Evolutionary conservation across 331 rosid species (phyloP).

Genomic region (Erythrophleum ivorense): DNA sequence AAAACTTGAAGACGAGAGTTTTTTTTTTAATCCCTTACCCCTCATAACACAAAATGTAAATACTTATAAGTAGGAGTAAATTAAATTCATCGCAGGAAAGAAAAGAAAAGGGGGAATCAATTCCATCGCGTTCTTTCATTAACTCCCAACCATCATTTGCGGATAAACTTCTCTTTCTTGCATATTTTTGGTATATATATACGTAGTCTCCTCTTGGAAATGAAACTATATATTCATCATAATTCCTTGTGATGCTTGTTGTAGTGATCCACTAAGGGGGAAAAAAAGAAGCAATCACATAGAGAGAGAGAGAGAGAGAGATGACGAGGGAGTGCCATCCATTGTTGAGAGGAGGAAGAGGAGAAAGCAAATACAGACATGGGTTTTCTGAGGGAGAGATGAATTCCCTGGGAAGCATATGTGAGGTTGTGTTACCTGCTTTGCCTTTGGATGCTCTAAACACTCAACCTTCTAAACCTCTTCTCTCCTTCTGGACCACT

Average conservation of each 20-base stretch:
- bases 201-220: not conserved
- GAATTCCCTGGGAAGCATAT: conserved; percentile 61
- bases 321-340: conserved; percentile 59
- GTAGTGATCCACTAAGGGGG: too few relatives aligned
- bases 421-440: conserved; percentile 70
- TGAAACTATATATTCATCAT: too few relatives aligned
- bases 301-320: conserved; percentile 34
- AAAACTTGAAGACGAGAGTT: too few relatives aligned
- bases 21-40: not conserved
- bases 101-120: not conserved
- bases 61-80: not conserved
- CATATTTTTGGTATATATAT: too few relatives aligned
- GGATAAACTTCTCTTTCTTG: not conserved
- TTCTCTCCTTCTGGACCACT: conserved; percentile 48
- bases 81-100: too few relatives aligned
- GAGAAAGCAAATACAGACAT: conserved; percentile 50
- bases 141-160: not conserved
- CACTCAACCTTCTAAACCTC: conserved; percentile 9
- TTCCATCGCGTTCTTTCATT: not conserved
- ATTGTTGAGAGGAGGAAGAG: conserved; percentile 61
- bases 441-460: conserved; percentile 48
- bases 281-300: too few relatives aligned
- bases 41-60: not conserved
- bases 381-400: conserved; percentile 65
- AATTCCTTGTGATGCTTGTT: too few relatives aligned